phyloP scores from a whole-genome alignment of 140 eudicot species.

The Bidens hawaiensis region DNA sequence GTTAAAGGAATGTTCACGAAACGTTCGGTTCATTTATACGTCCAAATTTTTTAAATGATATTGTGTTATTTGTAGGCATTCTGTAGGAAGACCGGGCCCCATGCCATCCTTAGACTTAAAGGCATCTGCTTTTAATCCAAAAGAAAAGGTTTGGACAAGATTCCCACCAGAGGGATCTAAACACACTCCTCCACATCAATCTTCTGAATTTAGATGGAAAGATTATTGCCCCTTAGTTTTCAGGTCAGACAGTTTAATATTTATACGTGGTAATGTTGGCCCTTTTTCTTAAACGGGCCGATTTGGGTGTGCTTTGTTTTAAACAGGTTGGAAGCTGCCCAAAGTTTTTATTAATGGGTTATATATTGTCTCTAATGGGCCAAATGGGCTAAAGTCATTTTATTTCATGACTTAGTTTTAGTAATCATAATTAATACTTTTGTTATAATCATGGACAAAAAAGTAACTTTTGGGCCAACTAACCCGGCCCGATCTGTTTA shows the following conservation, averaged over 20 bases:
- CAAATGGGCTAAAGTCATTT: too few relatives aligned
- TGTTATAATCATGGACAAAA: not conserved
- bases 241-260: conserved; percentile 47
- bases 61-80: conserved; percentile 57
- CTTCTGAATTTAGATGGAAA: conserved; percentile 94
- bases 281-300: not conserved
- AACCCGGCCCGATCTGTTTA: not conserved
- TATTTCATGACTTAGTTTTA: not conserved
- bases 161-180: conserved; percentile 98
- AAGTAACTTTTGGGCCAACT: not conserved
- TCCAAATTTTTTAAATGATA: too few relatives aligned
- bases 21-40: too few relatives aligned
- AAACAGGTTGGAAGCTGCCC: not conserved
- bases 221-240: conserved; percentile 98
- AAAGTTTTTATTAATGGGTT: not conserved
- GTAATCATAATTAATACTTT: not conserved
- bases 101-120: conserved; percentile 81
- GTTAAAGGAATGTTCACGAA: too few relatives aligned
- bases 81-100: conserved; percentile 97
- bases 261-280: not conserved
- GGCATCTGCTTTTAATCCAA: conserved; percentile 94
- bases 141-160: conserved; percentile 92
- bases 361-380: not conserved
- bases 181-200: conserved; percentile 87
- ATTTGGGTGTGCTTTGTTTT: not conserved